Evolutionary conservation across 495 filamentous ascomycete species (phyloP).

Genomic region (Penicillium taxi): DNA sequence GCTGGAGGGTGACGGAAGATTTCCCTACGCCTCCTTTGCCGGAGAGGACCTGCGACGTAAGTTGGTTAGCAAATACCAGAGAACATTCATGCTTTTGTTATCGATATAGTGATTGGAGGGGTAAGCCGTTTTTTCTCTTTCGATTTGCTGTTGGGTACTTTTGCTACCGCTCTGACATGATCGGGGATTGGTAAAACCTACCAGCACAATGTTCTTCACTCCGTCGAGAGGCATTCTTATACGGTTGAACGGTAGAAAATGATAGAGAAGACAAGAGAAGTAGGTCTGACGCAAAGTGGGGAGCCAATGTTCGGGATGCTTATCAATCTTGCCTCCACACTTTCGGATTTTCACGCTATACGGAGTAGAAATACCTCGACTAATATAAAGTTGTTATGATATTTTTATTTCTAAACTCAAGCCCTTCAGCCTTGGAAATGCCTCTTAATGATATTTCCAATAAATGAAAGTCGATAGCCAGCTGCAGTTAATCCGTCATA

Average conservation of each 20-base stretch:
- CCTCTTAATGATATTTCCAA: no score
- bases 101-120: conserved; percentile 36
- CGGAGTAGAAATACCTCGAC: no score
- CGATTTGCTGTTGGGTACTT: not conserved
- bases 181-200: conserved; percentile 15
- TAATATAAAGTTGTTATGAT: no score
- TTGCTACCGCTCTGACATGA: not conserved
- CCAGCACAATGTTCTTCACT: conserved; percentile 47
- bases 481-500: not conserved
- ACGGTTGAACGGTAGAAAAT: not conserved
- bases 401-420: no score
- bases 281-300: conserved; percentile 13
- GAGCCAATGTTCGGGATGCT: conserved; percentile 33
- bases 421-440: no score
- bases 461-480: no score
- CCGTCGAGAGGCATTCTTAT: conserved; percentile 41
- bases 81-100: conserved; percentile 30
- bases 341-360: no score
- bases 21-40: conserved; percentile 98
- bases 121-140: conserved; percentile 2
- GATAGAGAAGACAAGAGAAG: conserved; percentile 3
- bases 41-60: conserved; percentile 57
- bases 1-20: conserved; percentile 91
- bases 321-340: conserved; percentile 39
- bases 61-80: conserved; percentile 2